Conservation (phyloP, 1,284 basidiomycete genomes). For the Pascua sp. region DNA sequence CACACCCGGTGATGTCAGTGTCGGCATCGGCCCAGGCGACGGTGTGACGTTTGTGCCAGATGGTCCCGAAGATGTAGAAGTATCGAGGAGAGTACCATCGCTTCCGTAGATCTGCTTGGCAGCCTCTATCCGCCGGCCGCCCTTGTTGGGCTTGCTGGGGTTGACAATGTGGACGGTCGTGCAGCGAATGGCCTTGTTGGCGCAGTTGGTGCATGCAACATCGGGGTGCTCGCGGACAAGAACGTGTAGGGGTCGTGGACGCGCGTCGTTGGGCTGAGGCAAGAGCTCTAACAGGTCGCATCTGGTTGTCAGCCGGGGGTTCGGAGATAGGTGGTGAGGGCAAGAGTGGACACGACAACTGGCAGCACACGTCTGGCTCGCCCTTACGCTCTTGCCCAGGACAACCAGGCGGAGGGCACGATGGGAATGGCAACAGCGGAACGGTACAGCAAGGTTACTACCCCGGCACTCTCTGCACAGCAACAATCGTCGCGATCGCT, state of each 20-base stretch:
- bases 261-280: constrained; percentile 13
- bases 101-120: constrained; percentile 33
- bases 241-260: constrained; percentile 9
- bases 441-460: too few relatives aligned
- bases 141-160: constrained; percentile 40
- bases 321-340: neutral
- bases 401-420: neutral
- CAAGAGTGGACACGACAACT: too few relatives aligned
- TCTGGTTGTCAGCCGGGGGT: constrained; percentile 4
- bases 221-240: constrained; percentile 33
- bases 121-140: constrained; percentile 40
- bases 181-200: constrained; percentile 37
- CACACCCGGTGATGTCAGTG: too few relatives aligned
- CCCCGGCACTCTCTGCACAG: too few relatives aligned
- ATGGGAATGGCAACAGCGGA: neutral
- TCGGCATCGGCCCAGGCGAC: too few relatives aligned
- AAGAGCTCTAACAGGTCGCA: constrained; percentile 29
- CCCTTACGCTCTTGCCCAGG: neutral
- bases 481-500: neutral
- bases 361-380: too few relatives aligned
- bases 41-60: neutral
- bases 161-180: constrained; percentile 38
- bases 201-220: constrained; percentile 35
- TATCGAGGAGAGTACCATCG: constrained; percentile 5
- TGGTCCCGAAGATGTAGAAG: neutral